Base-by-base conservation (phyloP, 805 yeast genomes). In the Myxozyma monticola region DNA sequence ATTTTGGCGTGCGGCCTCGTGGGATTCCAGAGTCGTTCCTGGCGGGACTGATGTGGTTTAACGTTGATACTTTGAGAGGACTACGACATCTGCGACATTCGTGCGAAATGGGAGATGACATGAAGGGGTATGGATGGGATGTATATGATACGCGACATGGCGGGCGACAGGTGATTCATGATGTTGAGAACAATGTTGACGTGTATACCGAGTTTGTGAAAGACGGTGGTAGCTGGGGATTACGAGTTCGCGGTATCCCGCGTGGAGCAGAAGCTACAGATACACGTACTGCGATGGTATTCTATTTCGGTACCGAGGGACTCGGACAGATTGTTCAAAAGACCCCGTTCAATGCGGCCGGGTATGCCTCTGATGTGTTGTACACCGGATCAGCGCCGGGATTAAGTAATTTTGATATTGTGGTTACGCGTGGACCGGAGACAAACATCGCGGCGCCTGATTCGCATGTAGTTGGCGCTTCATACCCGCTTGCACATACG, bases 11-110 rank as follows among this genome's bases (percentile, higher is more conserved):
- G 40, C 75, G 90, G 39, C 96, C 98, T 2, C 73, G 91, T 41
- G 56, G 51, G 9, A 62, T 85, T 2, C 96, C 96, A 1, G 75
- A 80, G 30, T 80, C 91, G 1, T 73, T 93, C 44, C 63, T 84
- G 50, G 71, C 88, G 12, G 98, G 98, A 0, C 70, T 90, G 22
- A 79, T 91, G 81, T 91, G 98, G 98, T 87, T 80, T 70, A 82
- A 83, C 62, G 76, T 79, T 4, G 84, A 85, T 53, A 68, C 72
- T 25, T 73, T 77, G 51, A 67, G 70, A 4, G 84, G 84, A 1
- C 60, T 87, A 10, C 68, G 73, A 4, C 69, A 38, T 12, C 21
- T 45, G 15, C 79, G 96, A 60, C 96, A 89, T 66, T 75, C 77
- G 47, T 86, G 89, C 62, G 88, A 84, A 45, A 89, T 83, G 59